Base-by-base conservation (phyloP, 352 stramenopile genomes). In the Peronosclerospora sorghi region DNA sequence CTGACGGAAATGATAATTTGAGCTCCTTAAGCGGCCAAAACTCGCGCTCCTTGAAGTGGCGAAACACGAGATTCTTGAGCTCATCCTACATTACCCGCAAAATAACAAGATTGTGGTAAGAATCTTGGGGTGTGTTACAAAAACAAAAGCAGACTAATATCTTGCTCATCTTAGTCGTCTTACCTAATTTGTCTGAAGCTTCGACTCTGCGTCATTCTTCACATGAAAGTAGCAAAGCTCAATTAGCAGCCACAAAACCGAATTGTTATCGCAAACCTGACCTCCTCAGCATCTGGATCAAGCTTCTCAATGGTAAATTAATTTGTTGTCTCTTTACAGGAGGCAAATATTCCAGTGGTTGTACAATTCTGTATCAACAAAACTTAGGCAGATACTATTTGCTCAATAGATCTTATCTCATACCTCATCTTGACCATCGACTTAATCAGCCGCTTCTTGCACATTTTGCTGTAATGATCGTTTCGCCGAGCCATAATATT, bases 11-110 rank as follows among this genome's bases (percentile, higher is more conserved):
- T 92, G 80, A 45, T 80, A 83, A 51, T n/a, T 92, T 92, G 35
- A 92, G 74, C 35, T 92, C 80, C 71, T 92, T 92, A 59, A 90
- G 89, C n/a, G n/a, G n/a, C n/a, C n/a, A n/a, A n/a, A n/a, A n/a
- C n/a, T n/a, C n/a, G n/a, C n/a, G n/a, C n/a, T n/a, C n/a, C n/a
- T n/a, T n/a, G n/a, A n/a, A n/a, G n/a, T n/a, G n/a, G n/a, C n/a
- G n/a, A n/a, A n/a, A n/a, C 30, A 89, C 75, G 23, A 83, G 46
- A 51, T 89, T 89, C 60, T 92, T 90, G 36, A 92, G 68, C 56
- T 88, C 80, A 48, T 92, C 80, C 79, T 91, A 42, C 8, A 45
- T n/a, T n/a, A n/a, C n/a, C n/a, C n/a, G n/a, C n/a, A n/a, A n/a
- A n/a, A n/a, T n/a, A n/a, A n/a, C n/a, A n/a, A n/a, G n/a, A n/a